A percentile compares a stretch with the other conserved stretches of the same genome.
These are phyloP conservation scores for Kuraishia ogatae DNA, from an alignment of 805 yeast genomes.

Conservation along the genomic window DNA sequence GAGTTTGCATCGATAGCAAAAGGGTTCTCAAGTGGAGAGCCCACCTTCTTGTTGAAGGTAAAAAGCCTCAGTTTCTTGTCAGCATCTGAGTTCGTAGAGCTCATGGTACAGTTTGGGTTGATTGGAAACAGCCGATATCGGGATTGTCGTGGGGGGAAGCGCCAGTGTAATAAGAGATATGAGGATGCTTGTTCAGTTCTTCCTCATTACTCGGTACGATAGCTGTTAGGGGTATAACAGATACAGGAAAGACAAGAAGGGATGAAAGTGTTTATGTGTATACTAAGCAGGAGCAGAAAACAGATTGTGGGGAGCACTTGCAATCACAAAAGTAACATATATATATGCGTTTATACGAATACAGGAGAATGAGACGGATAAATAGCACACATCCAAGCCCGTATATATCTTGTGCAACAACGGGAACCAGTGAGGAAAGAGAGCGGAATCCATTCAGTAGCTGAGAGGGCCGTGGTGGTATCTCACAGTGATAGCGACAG, in stretches of 20 bases:
- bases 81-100: background rate
- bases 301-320: too few species aligned
- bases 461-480: too few species aligned
- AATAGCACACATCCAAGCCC: background rate
- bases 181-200: background rate
- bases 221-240: background rate
- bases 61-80: background rate
- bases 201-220: background rate
- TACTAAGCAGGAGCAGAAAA: background rate
- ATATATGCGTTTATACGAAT: too few species aligned
- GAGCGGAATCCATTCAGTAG: background rate
- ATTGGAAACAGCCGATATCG: background rate
- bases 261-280: background rate
- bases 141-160: background rate
- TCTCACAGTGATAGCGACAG: background rate
- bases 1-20: background rate
- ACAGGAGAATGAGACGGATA: background rate
- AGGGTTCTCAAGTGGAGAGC: background rate
- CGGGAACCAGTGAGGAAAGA: background rate
- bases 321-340: background rate
- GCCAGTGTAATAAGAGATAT: background rate
- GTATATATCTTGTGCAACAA: background rate
- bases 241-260: background rate
- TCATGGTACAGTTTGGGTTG: background rate
- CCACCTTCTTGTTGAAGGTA: slow-evolving; percentile 1